These are phyloP conservation scores for Cinnamomum chago DNA, from an alignment of 164 flowering plant species.

Conservation along the genomic window DNA sequence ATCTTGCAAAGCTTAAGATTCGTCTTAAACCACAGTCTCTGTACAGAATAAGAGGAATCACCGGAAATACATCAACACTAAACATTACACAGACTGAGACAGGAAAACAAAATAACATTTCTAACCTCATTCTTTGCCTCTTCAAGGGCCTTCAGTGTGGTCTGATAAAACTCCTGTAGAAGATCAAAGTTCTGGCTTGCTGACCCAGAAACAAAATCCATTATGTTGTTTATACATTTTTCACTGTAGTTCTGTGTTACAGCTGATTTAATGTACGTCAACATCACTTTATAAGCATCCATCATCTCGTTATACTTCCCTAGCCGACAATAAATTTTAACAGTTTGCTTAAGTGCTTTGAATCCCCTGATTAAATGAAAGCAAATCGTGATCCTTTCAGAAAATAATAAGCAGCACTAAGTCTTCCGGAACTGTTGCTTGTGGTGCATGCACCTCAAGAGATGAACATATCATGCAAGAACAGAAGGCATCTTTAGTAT, in stretches of 20 bases:
- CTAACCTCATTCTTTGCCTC: slow-evolving; percentile 98
- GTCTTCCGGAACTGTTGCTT: not conserved
- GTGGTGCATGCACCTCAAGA: too few species aligned
- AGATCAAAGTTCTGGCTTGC: slow-evolving; percentile 89
- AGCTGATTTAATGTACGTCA: slow-evolving; percentile 94
- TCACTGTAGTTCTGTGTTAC: slow-evolving; percentile 98
- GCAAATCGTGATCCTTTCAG: not conserved
- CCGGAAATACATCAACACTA: not conserved
- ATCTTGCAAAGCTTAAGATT: slow-evolving; percentile 97
- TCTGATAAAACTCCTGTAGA: slow-evolving; percentile 89
- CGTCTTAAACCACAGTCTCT: slow-evolving; percentile 99
- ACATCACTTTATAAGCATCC: slow-evolving; percentile 93
- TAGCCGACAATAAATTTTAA: slow-evolving; percentile 84
- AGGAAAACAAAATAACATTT: not conserved
- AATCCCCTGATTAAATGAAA: slow-evolving; percentile 68
- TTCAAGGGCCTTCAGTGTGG: slow-evolving; percentile 93
- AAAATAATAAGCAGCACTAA: not conserved
- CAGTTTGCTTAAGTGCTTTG: slow-evolving; percentile 96
- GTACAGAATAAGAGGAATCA: slow-evolving; percentile 14
- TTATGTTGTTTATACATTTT: slow-evolving; percentile 92
- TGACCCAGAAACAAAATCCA: slow-evolving; percentile 98
- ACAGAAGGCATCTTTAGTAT: too few species aligned
- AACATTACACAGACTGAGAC: not conserved
- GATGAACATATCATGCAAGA: too few species aligned
- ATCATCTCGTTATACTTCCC: slow-evolving; percentile 93